A percentile compares a stretch with the other conserved stretches of the same genome.
These are phyloP conservation scores for Fusarium euwallaceae DNA, from an alignment of 2,329 filamentous ascomycete genomes.

Conservation along the genomic window DNA sequence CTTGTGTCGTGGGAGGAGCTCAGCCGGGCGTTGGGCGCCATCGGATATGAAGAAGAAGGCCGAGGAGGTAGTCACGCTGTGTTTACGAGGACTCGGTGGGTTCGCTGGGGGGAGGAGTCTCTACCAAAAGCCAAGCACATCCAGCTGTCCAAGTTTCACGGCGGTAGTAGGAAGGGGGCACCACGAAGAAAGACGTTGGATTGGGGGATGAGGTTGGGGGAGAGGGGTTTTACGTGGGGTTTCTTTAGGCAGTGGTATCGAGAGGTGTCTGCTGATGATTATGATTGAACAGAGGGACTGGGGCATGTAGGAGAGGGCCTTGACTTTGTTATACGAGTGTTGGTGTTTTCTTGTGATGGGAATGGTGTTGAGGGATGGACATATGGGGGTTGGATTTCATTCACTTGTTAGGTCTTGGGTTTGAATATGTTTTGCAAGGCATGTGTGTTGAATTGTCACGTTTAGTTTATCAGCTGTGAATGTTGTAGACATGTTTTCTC, in stretches of 20 bases:
- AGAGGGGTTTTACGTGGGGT: conserved; percentile 19
- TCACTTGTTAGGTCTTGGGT: neutral
- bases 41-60: conserved; percentile 24
- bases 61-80: conserved; percentile 25
- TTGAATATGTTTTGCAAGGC: neutral
- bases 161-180: conserved; percentile 4
- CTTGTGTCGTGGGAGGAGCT: conserved; percentile 19
- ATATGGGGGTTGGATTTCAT: neutral
- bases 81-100: conserved; percentile 5
- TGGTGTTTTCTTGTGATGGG: neutral
- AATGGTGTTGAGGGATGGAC: neutral
- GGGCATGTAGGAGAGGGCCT: neutral
- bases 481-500: neutral
- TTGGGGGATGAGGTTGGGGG: conserved; percentile 9
- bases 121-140: conserved; percentile 25
- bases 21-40: conserved; percentile 13
- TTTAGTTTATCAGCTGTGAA: neutral
- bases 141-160: conserved; percentile 27
- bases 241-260: conserved; percentile 28
- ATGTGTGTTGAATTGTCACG: neutral
- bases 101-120: conserved; percentile 7
- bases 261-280: neutral
- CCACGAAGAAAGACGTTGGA: conserved; percentile 12
- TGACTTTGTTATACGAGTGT: neutral
- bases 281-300: neutral